A percentile compares a stretch with the other conserved stretches of the same genome.
Conservation (phyloP, 2,329 filamentous ascomycete genomes). For the Arachnomyces sp. region DNA sequence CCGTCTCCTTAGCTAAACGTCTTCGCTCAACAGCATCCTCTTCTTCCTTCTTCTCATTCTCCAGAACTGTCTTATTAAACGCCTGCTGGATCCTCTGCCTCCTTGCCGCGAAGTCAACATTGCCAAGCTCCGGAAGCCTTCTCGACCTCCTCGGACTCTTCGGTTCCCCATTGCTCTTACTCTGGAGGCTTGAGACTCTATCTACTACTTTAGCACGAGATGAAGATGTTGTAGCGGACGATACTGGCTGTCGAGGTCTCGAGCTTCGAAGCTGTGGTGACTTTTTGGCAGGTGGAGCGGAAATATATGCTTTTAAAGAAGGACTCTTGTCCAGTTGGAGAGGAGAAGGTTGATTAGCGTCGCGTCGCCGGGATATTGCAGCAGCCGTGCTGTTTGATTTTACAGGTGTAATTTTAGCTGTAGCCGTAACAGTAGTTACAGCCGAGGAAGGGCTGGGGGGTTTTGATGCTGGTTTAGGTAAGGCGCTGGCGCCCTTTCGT, state of each 20-base stretch:
- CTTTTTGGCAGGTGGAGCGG: conserved; percentile 60
- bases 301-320: conserved; percentile 66
- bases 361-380: conserved; percentile 29
- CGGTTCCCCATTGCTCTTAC: conserved; percentile 23
- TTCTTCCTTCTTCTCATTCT: conserved; percentile 53
- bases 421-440: conserved; percentile 17
- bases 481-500: conserved; percentile 33
- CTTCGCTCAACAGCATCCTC: conserved; percentile 48
- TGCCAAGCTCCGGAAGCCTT: conserved; percentile 56
- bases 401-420: too few species aligned
- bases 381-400: conserved; percentile 12
- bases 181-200: conserved; percentile 41
- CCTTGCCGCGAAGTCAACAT: conserved; percentile 77
- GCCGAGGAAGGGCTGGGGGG: conserved; percentile 17
- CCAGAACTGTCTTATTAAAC: conserved; percentile 75
- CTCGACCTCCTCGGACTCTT: conserved; percentile 19
- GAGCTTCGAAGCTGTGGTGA: conserved; percentile 77
- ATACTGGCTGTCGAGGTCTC: conserved; percentile 70
- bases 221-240: conserved; percentile 62
- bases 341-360: conserved; percentile 25
- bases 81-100: conserved; percentile 76
- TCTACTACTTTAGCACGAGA: conserved; percentile 61
- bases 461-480: conserved; percentile 34
- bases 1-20: conserved; percentile 33
- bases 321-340: conserved; percentile 44